These are phyloP conservation scores for Tranzscheliella williamsii DNA, from an alignment of 1,284 basidiomycete genomes.

Conservation along the genomic window DNA sequence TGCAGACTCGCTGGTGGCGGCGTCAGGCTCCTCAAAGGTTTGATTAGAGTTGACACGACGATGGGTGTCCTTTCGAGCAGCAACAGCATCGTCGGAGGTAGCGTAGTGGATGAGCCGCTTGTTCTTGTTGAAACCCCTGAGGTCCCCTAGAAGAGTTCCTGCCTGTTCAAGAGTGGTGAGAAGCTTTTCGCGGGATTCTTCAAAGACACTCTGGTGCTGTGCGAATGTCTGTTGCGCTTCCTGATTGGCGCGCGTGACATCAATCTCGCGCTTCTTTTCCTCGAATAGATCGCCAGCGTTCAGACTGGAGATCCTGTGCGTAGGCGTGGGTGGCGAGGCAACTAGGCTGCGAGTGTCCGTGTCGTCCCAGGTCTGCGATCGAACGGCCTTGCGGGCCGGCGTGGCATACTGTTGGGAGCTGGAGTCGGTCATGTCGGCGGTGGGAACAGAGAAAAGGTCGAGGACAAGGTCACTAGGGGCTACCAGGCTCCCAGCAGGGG, in stretches of 20 bases:
- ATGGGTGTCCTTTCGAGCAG: conserved; percentile 5
- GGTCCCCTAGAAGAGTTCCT: conserved; percentile 71
- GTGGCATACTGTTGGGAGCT: conserved; percentile 25
- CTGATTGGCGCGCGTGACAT: conserved; percentile 7
- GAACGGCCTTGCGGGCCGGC: conserved; percentile 14
- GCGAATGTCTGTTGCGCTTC: conserved; percentile 27
- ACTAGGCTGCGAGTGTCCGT: conserved; percentile 13
- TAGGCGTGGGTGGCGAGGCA: conserved; percentile 24
- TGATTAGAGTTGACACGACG: conserved; percentile 25
- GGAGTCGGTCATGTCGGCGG: background rate
- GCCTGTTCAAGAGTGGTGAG: conserved; percentile 71
- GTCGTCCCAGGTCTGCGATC: conserved; percentile 23
- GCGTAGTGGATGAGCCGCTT: conserved; percentile 88
- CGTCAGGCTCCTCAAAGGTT: conserved; percentile 28
- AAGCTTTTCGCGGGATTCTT: conserved; percentile 32
- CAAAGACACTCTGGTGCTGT: conserved; percentile 37
- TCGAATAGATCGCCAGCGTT: conserved; percentile 20
- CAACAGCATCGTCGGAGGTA: conserved; percentile 6
- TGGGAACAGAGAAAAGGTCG: too few species aligned
- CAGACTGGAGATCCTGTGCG: conserved; percentile 5
- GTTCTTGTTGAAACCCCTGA: conserved; percentile 80
- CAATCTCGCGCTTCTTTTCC: conserved; percentile 18
- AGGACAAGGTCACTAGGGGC: too few species aligned
- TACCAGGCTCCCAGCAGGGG: too few species aligned
- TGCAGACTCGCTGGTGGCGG: conserved; percentile 1